Base-by-base conservation (phyloP, 2,329 filamentous ascomycete genomes). In the Trichoderma guizhouense region DNA sequence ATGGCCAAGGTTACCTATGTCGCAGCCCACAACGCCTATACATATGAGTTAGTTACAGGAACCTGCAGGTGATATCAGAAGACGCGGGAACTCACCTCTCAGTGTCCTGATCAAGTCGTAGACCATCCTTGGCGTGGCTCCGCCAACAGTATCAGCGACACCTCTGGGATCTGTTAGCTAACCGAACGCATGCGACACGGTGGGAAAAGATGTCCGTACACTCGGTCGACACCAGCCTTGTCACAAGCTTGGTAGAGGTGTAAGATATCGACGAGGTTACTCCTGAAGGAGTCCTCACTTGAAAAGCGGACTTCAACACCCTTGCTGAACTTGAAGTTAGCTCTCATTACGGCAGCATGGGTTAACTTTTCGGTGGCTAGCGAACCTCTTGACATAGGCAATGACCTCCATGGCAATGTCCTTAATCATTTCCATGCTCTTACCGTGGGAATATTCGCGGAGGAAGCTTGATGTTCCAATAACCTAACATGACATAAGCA, bases 101-200 rank as follows among this genome's bases (percentile, higher is more conserved):
- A 97, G 88, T 21, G 94, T 96, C 79, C 93, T 87, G 75, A 97
- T 91, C 36, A 97, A 87, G 80, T 97, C 92, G 83, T 95, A 97
- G 72, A 97, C 94, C 84, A 96, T 93, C 79, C 94, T 87, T 70
- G 95, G 94, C 39, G 89, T 90, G 71, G 93, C 93, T 78, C 92
- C 94, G 72, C 93, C 93, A 26, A 63, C 93, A 62, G 94, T 94
- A 81, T 63, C 36, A 3, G 36, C 61, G 11, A 63, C 61, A 47
- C 95, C 95, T n/a, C 43, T 47, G 39, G 18, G 36, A 18, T 47
- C 39, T 8, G 39, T 47, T n/a, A 47, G 39, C 39, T n/a, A n/a
- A n/a, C 18, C 18, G 39, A n/a, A 47, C 18, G 43, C 18, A 47
- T 21, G 18, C 36, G 15, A 43, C 6, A 43, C 3, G 15, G 36